These are phyloP conservation scores for Lepidium campestre DNA, from an alignment of 441 rosid genomes.

Conservation along the genomic window DNA sequence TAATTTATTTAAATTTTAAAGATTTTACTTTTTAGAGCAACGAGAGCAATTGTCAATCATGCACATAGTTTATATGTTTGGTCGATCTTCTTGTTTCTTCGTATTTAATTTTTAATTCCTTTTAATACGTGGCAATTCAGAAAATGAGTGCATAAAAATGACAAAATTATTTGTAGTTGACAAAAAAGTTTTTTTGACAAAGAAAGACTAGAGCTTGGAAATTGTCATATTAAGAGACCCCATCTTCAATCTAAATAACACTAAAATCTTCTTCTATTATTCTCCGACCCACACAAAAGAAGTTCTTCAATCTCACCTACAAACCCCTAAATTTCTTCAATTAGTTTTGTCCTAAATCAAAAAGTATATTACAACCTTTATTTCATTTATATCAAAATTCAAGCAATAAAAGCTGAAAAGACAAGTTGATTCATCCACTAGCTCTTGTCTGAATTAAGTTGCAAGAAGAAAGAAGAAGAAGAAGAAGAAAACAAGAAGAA, in stretches of 20 bases:
- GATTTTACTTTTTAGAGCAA: too few species aligned
- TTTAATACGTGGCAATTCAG: not conserved
- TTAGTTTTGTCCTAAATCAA: not conserved
- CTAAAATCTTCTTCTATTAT: too few species aligned
- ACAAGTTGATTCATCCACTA: constrained; percentile 12
- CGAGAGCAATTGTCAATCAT: too few species aligned
- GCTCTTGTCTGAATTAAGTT: constrained; percentile 7
- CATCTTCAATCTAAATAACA: too few species aligned
- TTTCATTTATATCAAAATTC: not conserved
- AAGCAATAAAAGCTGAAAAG: constrained; percentile 2
- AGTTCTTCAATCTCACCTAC: not conserved
- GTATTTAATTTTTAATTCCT: not conserved
- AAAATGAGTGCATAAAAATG: not conserved
- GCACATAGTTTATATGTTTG: too few species aligned
- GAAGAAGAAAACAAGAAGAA: not conserved
- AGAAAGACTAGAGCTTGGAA: constrained; percentile 3
- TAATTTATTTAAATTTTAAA: too few species aligned
- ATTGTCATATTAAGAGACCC: constrained; percentile 2
- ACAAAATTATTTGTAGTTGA: too few species aligned
- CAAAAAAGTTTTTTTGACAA: too few species aligned
- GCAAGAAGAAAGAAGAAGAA: not conserved
- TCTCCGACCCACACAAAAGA: too few species aligned
- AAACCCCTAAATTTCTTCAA: not conserved
- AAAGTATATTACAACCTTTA: not conserved
- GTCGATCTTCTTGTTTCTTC: constrained; percentile 9